A percentile compares a stretch with the other conserved stretches of the same genome.
These are phyloP conservation scores for Penicillium daleae DNA, from an alignment of 495 filamentous ascomycete genomes.

Conservation along the genomic window DNA sequence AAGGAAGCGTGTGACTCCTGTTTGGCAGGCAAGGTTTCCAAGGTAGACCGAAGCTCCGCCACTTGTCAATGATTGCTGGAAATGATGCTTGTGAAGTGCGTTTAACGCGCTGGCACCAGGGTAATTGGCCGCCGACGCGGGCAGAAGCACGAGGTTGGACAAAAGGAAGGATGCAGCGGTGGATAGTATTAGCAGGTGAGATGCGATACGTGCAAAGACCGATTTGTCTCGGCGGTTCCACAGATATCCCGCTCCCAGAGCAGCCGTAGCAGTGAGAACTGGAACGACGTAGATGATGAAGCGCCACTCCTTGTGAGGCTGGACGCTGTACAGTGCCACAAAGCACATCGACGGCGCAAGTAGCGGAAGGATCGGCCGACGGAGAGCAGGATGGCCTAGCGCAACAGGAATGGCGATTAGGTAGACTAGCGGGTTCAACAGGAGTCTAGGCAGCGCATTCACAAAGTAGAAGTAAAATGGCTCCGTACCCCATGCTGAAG, in stretches of 20 bases:
- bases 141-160: conserved; percentile 66
- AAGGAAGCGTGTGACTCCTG: conserved; percentile 87
- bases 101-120: conserved; percentile 80
- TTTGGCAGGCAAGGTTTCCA: conserved; percentile 90
- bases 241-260: conserved; percentile 73
- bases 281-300: conserved; percentile 93
- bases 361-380: conserved; percentile 52
- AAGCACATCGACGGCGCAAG: conserved; percentile 71
- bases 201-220: conserved; percentile 35
- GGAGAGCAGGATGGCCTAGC: conserved; percentile 55
- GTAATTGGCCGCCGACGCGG: conserved; percentile 78
- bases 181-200: conserved; percentile 63
- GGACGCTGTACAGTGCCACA: conserved; percentile 74
- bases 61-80: conserved; percentile 23
- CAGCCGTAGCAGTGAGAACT: conserved; percentile 74
- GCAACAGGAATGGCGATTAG: conserved; percentile 68
- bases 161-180: conserved; percentile 60
- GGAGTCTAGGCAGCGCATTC: conserved; percentile 77
- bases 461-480: conserved; percentile 86
- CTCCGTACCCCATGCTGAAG: conserved; percentile 84
- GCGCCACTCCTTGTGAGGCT: conserved; percentile 95
- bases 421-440: conserved; percentile 74
- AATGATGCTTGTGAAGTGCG: conserved; percentile 44
- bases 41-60: conserved; percentile 63
- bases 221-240: conserved; percentile 69